phyloP scores from a whole-genome alignment of 2,329 filamentous ascomycete genomes.

The Botrytis pseudocinerea region DNA sequence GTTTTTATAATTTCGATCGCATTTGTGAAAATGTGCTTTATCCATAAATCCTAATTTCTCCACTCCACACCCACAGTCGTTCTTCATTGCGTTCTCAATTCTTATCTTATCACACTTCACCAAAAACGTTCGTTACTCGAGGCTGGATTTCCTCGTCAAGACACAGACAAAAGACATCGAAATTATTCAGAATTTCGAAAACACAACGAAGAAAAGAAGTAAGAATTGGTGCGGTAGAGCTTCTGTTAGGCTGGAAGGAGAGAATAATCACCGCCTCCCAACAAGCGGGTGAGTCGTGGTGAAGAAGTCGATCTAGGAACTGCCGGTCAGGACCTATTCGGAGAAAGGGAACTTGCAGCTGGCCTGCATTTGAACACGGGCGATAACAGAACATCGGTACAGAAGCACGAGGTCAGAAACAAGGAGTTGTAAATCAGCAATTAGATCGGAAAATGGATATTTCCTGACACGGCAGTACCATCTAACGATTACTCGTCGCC shows the following conservation, averaged over 20 bases:
- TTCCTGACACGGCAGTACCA: constrained; percentile 13
- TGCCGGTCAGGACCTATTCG: constrained; percentile 10
- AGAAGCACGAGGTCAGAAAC: neutral
- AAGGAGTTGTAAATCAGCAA: constrained; percentile 9
- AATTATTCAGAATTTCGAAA: neutral
- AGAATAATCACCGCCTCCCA: neutral
- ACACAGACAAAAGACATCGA: constrained; percentile 13
- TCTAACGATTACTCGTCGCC: neutral
- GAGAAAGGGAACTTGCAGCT: neutral
- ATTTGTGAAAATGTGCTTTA: neutral
- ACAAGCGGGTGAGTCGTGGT: constrained; percentile 7
- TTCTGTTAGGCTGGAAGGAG: constrained; percentile 2
- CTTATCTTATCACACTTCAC: neutral
- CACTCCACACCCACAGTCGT: neutral
- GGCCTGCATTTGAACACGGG: neutral
- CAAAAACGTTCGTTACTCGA: constrained; percentile 15
- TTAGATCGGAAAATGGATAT: constrained; percentile 14
- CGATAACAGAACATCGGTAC: neutral
- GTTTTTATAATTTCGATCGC: constrained; percentile 5
- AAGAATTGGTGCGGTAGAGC: neutral
- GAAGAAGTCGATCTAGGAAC: constrained; percentile 2
- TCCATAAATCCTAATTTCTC: constrained; percentile 17
- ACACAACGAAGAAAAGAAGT: neutral
- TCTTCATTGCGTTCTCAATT: constrained; percentile 9
- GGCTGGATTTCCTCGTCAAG: constrained; percentile 22